Evolutionary conservation across 192 early-diverging fungal genomes (phyloP).

Genomic region (Mortierella antarctica): DNA sequence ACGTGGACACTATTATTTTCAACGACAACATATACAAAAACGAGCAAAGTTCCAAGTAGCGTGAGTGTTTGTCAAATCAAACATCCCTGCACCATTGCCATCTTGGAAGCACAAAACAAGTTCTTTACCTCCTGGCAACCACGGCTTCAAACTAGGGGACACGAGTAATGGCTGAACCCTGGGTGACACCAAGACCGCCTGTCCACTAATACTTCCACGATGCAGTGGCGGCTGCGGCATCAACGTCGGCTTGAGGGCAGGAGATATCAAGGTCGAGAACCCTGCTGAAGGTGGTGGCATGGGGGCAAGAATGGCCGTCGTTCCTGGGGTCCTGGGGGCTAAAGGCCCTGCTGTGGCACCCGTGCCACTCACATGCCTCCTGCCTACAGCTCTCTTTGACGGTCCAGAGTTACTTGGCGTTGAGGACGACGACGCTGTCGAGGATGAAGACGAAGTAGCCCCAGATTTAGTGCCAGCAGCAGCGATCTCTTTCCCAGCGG

Average conservation of each 20-base stretch:
- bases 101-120: not conserved
- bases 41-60: not conserved
- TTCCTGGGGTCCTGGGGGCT: constrained; percentile 28
- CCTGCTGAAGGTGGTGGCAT: constrained; percentile 18
- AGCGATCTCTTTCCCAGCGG: not conserved
- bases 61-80: not conserved
- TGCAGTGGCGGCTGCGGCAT: constrained; percentile 38
- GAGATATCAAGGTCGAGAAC: constrained; percentile 25
- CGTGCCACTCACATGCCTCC: not conserved
- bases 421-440: not conserved
- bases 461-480: not conserved
- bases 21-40: not conserved
- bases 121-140: constrained; percentile 44
- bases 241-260: constrained; percentile 40
- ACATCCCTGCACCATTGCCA: not conserved
- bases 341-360: constrained; percentile 13
- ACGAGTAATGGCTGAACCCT: constrained; percentile 44
- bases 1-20: constrained; percentile 26
- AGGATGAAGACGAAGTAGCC: not conserved
- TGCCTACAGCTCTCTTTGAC: constrained; percentile 2
- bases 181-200: constrained; percentile 32
- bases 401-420: constrained; percentile 1
- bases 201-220: constrained; percentile 38
- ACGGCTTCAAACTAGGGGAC: constrained; percentile 61
- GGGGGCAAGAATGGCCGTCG: constrained; percentile 11